Percentiles rank a stretch among this genome's conserved stretches.
These are phyloP conservation scores for Sclerotinia nivalis DNA, from an alignment of 2,329 filamentous ascomycete genomes.

Conservation along the genomic window DNA sequence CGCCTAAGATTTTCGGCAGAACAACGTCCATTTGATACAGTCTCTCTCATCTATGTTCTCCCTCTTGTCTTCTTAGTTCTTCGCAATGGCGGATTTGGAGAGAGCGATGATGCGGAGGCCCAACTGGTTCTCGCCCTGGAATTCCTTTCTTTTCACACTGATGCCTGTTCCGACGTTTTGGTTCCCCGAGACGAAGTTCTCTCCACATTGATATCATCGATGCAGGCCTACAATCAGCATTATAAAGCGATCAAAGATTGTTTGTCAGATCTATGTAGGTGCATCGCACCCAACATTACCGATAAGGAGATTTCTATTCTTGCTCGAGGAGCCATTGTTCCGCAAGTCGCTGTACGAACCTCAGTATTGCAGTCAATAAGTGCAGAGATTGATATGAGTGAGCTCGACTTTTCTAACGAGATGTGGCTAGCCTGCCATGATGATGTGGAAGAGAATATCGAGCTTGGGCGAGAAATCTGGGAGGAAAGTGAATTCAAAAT, in stretches of 20 bases:
- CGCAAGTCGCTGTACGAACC: conserved; percentile 77
- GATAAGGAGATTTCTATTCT: conserved; percentile 71
- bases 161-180: conserved; percentile 70
- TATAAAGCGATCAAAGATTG: conserved; percentile 96
- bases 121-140: conserved; percentile 89
- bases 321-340: conserved; percentile 75
- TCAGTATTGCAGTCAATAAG: conserved; percentile 88
- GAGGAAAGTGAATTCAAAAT: conserved; percentile 84
- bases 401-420: conserved; percentile 81
- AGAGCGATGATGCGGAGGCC: conserved; percentile 79
- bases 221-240: conserved; percentile 88
- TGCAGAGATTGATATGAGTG: conserved; percentile 87
- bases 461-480: conserved; percentile 87
- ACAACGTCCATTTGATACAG: conserved; percentile 87
- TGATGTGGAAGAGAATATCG: conserved; percentile 81
- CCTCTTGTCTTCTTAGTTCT: conserved; percentile 80
- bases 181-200: conserved; percentile 77
- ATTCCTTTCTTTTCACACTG: conserved; percentile 84
- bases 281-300: conserved; percentile 78
- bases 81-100: conserved; percentile 74
- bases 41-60: conserved; percentile 84
- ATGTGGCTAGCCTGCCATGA: conserved; percentile 95
- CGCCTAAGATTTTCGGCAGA: conserved; percentile 87
- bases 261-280: conserved; percentile 80
- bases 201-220: conserved; percentile 70